Base-by-base conservation (phyloP, 2,329 filamentous ascomycete species). In the Neopestalotiopsis sp. region DNA sequence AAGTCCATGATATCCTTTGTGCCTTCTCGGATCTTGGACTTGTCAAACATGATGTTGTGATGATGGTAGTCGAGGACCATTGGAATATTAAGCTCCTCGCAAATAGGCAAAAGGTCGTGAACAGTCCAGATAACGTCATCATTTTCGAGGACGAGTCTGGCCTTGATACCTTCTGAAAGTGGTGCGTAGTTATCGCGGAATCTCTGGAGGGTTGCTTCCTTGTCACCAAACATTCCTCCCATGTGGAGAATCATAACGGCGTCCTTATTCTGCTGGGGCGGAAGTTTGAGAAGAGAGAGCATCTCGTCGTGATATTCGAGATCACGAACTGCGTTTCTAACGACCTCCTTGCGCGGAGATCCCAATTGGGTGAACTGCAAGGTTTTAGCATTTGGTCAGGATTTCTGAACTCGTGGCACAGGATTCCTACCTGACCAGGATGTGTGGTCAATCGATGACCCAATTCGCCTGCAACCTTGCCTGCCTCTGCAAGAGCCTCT, bases 221-320 rank as follows among this genome's bases (percentile, higher is more conserved):
- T 98, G 78, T 97, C 94, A 5, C 95, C 95, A 76, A 95, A 98
- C 0, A 92, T 89, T 9, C 95, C 95, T 17, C 95, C 95, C 88
- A 98, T 93, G 77, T 98, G 95, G 9, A 98, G 76, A 68, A 98
- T 94, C 93, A 98, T 97, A 67, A 98, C 91, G 1, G 95, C 95
- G 77, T 98, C 94, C 38, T 90, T 90, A 74, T 98, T 85, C 72
- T 90, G 87, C 78, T 97, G 94, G 20, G 90, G 87, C 0, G 94
- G 93, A 0, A 98, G 84, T 66, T 89, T 90, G 7, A 98, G 85
- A 0, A 97, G 85, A 3, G 88, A 87, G 0, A 98, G 86, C 87
- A 98, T 81, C 79, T 98, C 95, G 62, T 94, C 89, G 74, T 98
- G 95, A 71, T 97, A 98, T 62, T 92, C 90, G 0, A 98, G 84